Evolutionary conservation across 2,329 filamentous ascomycete genomes (phyloP).

Genomic region (Thelonectria rubi): DNA sequence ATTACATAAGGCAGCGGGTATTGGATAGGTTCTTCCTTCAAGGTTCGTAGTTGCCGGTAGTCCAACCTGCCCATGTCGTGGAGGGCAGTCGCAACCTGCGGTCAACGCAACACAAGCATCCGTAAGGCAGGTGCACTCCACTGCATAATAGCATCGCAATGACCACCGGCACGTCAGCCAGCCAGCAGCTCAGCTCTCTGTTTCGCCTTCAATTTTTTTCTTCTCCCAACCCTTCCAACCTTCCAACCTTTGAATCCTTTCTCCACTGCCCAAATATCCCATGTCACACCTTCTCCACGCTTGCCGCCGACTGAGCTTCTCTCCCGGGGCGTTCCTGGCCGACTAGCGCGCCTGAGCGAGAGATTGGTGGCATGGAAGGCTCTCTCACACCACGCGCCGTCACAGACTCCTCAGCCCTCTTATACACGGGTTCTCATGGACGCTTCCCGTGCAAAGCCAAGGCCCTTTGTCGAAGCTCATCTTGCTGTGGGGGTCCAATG

Average conservation of each 20-base stretch:
- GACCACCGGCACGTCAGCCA: conserved; percentile 13
- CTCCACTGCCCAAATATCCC: conserved; percentile 26
- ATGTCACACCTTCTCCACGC: conserved; percentile 36
- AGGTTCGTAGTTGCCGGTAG: too few species aligned
- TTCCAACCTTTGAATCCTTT: conserved; percentile 9
- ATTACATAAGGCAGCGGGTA: background rate
- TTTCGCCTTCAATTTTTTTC: conserved; percentile 5
- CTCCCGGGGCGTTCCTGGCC: conserved; percentile 36
- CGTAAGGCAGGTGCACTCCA: background rate
- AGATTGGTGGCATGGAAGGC: conserved; percentile 30
- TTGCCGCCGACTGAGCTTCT: conserved; percentile 34
- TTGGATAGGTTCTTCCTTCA: too few species aligned
- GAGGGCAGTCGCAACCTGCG: background rate
- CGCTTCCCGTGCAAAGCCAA: background rate
- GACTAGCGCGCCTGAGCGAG: conserved; percentile 27
- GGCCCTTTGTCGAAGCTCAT: conserved; percentile 5
- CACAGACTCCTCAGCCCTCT: conserved; percentile 25
- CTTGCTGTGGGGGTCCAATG: conserved; percentile 18
- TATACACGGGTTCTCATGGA: conserved; percentile 13
- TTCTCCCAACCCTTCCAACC: conserved; percentile 9
- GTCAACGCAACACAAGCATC: background rate
- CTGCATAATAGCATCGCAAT: conserved; percentile 2
- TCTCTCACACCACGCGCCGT: conserved; percentile 30
- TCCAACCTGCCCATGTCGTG: background rate
- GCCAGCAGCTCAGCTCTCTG: conserved; percentile 2